Conservation (phyloP, 108 stramenopile species). For the Cyclostephanos invisitatus region DNA sequence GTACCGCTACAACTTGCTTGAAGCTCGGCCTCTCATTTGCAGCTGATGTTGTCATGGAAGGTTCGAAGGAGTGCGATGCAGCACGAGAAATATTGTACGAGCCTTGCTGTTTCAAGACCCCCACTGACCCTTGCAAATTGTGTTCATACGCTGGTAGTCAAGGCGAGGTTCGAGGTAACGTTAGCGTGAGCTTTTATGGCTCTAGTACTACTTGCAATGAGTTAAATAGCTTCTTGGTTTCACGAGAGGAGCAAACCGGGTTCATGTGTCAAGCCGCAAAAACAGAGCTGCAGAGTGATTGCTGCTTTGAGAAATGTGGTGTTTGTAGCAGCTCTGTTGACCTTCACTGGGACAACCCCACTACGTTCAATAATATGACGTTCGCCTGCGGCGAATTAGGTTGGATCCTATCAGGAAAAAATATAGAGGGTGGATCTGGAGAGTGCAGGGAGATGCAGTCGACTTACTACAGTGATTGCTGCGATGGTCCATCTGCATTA, state of each 20-base stretch:
- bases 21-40: slow-evolving; percentile 39
- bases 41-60: slow-evolving; percentile 33
- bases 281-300: slow-evolving; percentile 41
- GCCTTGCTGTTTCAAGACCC: slow-evolving; percentile 38
- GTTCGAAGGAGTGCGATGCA: slow-evolving; percentile 38
- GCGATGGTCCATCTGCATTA: slow-evolving; percentile 36
- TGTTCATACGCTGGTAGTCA: slow-evolving; percentile 18
- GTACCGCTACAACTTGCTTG: slow-evolving; percentile 34
- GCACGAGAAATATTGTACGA: slow-evolving; percentile 35
- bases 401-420: slow-evolving; percentile 43
- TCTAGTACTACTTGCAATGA: slow-evolving; percentile 42
- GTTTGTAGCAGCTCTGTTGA: slow-evolving; percentile 29
- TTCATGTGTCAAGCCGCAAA: slow-evolving; percentile 55
- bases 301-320: slow-evolving; percentile 40
- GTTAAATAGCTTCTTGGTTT: slow-evolving; percentile 51
- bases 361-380: slow-evolving; percentile 31
- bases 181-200: slow-evolving; percentile 40
- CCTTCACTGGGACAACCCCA: slow-evolving; percentile 50
- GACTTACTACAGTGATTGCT: slow-evolving; percentile 43
- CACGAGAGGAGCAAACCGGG: slow-evolving; percentile 41
- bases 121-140: slow-evolving; percentile 36
- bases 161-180: slow-evolving; percentile 35
- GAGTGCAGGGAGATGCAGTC: slow-evolving; percentile 37
- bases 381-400: slow-evolving; percentile 50
- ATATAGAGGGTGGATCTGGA: slow-evolving; percentile 34